Base-by-base conservation (phyloP, 2,329 filamentous ascomycete species). In the Fusarium robinianum region DNA sequence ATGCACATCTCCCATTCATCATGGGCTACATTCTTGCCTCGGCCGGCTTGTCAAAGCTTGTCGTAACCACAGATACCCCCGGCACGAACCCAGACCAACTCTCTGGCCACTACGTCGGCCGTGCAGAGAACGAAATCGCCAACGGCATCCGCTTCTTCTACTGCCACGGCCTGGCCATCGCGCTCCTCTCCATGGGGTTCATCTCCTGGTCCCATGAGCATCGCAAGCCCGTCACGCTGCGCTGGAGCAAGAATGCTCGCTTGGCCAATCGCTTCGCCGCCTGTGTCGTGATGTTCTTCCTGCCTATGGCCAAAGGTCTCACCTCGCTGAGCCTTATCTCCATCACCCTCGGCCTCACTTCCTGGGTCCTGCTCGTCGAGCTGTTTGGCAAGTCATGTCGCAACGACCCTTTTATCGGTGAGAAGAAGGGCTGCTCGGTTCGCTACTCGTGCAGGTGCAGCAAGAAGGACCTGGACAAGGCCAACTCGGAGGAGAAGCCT, bases 21-120 rank as follows among this genome's bases (percentile, higher is more conserved):
- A 81, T 85, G 75, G 70, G 72, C 32, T 85, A 80, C 63, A 76
- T 83, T 11, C 72, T 85, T 22, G 75, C 74, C n/a, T 76, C 78
- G 17, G 76, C 79, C 3, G 77, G 78, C 3, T 69, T 85, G 16
- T 77, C 77, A 5, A 74, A 77, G 45, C 71, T 85, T 1, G 81
- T 85, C 21, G 67, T 84, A 1, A 75, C 79, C 8, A 73, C 77
- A 38, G 82, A 86, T 62, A 73, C 70, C 23, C 53, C 67, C 2
- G 65, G 76, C 45, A 65, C 79, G 1, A 67, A 79, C 23, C 47
- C 71, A 1, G 67, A 78, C 7, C 67, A 71, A 21, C 67, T 85
- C 0, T 77, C 74, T 6, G 72, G 77, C 18, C 62, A 68, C 10
- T 84, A 82, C 57, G 64, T 70, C 14, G 64, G 66, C 2, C 71